Evolutionary conservation across 2,329 filamentous ascomycete species (phyloP).

Genomic region (Ampelomyces quisqualis): DNA sequence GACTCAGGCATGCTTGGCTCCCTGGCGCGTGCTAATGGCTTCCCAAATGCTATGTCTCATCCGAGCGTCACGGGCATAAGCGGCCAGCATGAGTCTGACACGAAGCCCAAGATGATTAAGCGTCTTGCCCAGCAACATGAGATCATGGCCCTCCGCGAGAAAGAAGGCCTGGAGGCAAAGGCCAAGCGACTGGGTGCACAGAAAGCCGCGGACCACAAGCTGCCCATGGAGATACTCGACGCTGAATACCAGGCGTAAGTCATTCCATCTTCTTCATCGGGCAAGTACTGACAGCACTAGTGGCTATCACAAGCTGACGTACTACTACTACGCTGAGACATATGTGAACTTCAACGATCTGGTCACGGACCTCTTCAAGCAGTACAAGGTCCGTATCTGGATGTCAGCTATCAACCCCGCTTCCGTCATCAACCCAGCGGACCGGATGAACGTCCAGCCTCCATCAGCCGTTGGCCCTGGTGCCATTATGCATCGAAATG

Average conservation of each 20-base stretch:
- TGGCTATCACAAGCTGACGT: conserved; percentile 98
- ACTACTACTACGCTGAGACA: conserved; percentile 96
- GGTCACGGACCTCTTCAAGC: conserved; percentile 96
- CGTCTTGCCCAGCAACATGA: conserved; percentile 89
- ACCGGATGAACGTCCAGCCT: conserved; percentile 36
- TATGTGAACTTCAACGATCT: conserved; percentile 99
- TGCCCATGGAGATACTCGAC: conserved; percentile 98
- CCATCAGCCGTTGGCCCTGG: conserved; percentile 44
- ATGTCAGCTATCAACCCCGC: conserved; percentile 99
- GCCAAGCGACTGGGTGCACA: conserved; percentile 95
- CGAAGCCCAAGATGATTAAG: conserved; percentile 97
- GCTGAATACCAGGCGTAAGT: conserved; percentile 97
- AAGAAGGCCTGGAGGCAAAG: conserved; percentile 96
- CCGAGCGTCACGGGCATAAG: conserved; percentile 58
- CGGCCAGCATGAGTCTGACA: conserved; percentile 55
- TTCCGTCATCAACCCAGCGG: conserved; percentile 62
- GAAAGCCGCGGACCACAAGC: conserved; percentile 89
- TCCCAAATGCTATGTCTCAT: conserved; percentile 31
- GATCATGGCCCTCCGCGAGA: conserved; percentile 83
- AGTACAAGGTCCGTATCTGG: conserved; percentile 99
- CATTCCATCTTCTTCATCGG: conserved; percentile 14
- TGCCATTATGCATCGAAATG: conserved; percentile 33
- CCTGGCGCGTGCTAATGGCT: conserved; percentile 37
- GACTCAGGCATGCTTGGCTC: conserved; percentile 55
- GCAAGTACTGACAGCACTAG: conserved; percentile 50